Percentiles rank a stretch among this genome's conserved stretches.
Conservation (phyloP, 208 protist species). For the Crithidia brevicula region DNA sequence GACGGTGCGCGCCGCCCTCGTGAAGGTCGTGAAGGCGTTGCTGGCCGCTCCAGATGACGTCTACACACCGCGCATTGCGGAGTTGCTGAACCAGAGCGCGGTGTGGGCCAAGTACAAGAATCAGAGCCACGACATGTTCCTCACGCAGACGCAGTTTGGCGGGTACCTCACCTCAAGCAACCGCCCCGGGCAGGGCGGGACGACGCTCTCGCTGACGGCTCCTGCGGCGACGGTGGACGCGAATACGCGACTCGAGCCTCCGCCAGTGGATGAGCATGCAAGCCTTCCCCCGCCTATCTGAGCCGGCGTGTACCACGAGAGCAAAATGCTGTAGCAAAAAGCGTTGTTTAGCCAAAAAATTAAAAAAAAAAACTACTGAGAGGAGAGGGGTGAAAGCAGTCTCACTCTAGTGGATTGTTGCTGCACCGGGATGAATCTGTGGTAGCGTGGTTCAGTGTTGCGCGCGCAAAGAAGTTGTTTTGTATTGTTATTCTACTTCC, state of each 20-base stretch:
- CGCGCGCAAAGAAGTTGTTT: too few species aligned
- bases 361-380: too few species aligned
- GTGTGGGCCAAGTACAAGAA: conserved; percentile 91
- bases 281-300: background rate
- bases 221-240: conserved; percentile 17
- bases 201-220: conserved; percentile 34
- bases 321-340: too few species aligned
- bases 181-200: background rate
- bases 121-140: conserved; percentile 93
- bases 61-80: conserved; percentile 39
- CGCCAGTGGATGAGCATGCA: conserved; percentile 33
- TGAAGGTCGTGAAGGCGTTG: conserved; percentile 89
- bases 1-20: conserved; percentile 78
- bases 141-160: conserved; percentile 57
- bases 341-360: too few species aligned
- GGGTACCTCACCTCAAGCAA: conserved; percentile 60
- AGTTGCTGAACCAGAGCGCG: conserved; percentile 52
- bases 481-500: too few species aligned
- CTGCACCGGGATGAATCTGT: too few species aligned
- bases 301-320: too few species aligned
- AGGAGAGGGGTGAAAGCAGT: too few species aligned
- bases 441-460: too few species aligned
- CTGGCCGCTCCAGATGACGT: conserved; percentile 46
- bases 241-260: conserved; percentile 30
- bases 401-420: too few species aligned